Conservation (phyloP, 176 grass and related monocot species). For the Miscanthus lutarioriparius region DNA sequence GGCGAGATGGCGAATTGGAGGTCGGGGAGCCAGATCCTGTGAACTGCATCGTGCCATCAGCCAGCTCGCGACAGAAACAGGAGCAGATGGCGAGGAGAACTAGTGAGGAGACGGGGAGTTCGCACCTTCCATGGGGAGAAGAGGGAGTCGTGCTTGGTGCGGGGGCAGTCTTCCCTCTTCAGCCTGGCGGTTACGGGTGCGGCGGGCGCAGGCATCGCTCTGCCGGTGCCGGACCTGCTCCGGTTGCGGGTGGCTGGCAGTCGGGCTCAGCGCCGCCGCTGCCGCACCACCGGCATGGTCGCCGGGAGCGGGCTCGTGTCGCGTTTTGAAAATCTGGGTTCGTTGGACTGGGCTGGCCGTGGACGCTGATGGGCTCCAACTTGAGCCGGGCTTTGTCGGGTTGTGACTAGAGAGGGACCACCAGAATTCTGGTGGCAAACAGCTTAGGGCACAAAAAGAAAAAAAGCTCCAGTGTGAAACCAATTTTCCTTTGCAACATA, state of each 20-base stretch:
- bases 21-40: background rate
- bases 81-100: slow-evolving; percentile 20
- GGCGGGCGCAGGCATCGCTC: slow-evolving; percentile 33
- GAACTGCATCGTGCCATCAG: background rate
- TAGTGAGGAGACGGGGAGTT: background rate
- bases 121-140: slow-evolving; percentile 90
- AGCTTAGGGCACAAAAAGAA: no score
- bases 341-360: slow-evolving; percentile 6
- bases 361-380: background rate
- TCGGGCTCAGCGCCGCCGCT: slow-evolving; percentile 33
- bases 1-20: background rate
- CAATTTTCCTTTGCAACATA: no score
- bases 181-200: slow-evolving; percentile 24
- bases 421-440: no score
- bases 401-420: background rate
- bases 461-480: no score
- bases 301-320: slow-evolving; percentile 27
- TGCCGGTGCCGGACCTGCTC: background rate
- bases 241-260: background rate
- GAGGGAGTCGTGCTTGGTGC: slow-evolving; percentile 79
- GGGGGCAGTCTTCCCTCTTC: slow-evolving; percentile 72
- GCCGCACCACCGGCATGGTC: slow-evolving; percentile 26
- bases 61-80: background rate
- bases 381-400: background rate
- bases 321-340: slow-evolving; percentile 31